Evolutionary conservation across 1,284 basidiomycete genomes (phyloP), one percentile per base, ranked within the genome.

Genomic region (Apiotrichum laibachii): DNA sequence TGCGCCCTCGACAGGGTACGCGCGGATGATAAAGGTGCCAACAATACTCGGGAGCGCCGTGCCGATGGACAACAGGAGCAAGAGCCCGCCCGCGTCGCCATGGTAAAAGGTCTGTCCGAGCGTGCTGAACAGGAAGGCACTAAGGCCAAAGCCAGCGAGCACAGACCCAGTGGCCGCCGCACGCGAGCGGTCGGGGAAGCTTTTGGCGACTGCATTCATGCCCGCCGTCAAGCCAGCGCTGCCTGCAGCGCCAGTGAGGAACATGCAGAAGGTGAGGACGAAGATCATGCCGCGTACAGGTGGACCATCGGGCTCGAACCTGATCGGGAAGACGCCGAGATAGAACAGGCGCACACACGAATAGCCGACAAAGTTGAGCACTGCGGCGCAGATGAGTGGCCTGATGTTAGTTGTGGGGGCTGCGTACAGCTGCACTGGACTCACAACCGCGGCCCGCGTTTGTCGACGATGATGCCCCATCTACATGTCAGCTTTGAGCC

Each of bases 101-200:
- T 86, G 85, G 63, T 85, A 91, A 33, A 86, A 67, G 0, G 80
- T 64, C 57, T 88, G 85, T 0, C 87, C 85, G 19, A 89, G 72
- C 0, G 84, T 81, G 22, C 86, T 86, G 77, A 91, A 92, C 59
- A 87, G 80, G 77, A 91, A 90, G 0, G 89, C 90, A 10, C 88
- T 89, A 7, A 92, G 81, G 0, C 90, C 90, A 60, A 90, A 90
- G n/a, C 88, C 90, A 0, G 88, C 88, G 18, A 90, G 78, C 21
- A 91, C 88, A 16, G 88, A 72, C 4, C 86, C 86, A 2, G 87
- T 88, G 1, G 86, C 84, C 0, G 86, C 84, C 2, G 86, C 89
- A 40, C 89, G 81, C 9, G 72, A 69, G 19, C 62, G 53, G 60
- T 78, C 76, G 1, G 77, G 68, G 53, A 79, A 80, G 6, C 70